Evolutionary conservation across 495 filamentous ascomycete species (phyloP), one percentile per base, ranked within the genome.

Genomic region (Staphylotrichum tortipilum): DNA sequence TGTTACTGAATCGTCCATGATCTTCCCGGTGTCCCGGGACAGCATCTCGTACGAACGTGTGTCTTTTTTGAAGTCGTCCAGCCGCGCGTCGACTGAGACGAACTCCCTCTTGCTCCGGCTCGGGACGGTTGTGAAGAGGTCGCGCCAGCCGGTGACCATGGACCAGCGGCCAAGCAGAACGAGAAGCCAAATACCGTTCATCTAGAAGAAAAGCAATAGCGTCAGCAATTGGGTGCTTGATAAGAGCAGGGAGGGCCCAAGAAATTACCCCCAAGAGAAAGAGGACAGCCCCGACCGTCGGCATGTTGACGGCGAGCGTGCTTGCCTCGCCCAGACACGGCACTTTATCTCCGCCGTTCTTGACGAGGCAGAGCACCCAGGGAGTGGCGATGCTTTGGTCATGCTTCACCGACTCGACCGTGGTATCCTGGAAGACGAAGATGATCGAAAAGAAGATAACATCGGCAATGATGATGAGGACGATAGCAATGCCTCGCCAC

Each of bases 401-500:
- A 19, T 72, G 60, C 12, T 68, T 64, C 3, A 79, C 79, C 26
- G 75, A 61, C 40, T 77, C 64, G 8, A 84, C 72, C 6, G 84
- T 78, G 37, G 77, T 78, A 64, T 98, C 86, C 55, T 94, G 75
- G 58, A 85, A 82, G 49, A 97, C 80, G 65, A 96, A 97, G 48
- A 95, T 77, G 17, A 94, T 77, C 8, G 89, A 82, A 61, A 97
- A 91, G 73, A 94, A 90, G 54, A 97, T 80, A 38, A 95, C 86
- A 63, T 96, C 89, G 37, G 78, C 77, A 47, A 96, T 74, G 52
- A 97, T 94, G 57, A 95, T 80, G 28, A 90, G 69, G 18, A 95
- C 88, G 35, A 96, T 82, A 22, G 79, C 78, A 38, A 94, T 88
- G 40, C 89, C 89, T 52, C 94, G 77, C 92, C 92, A 98, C 66